Evolutionary conservation across 106 monocot species (phyloP), one percentile per base, ranked within the genome.

Genomic region (Apostasia shenzhenica): DNA sequence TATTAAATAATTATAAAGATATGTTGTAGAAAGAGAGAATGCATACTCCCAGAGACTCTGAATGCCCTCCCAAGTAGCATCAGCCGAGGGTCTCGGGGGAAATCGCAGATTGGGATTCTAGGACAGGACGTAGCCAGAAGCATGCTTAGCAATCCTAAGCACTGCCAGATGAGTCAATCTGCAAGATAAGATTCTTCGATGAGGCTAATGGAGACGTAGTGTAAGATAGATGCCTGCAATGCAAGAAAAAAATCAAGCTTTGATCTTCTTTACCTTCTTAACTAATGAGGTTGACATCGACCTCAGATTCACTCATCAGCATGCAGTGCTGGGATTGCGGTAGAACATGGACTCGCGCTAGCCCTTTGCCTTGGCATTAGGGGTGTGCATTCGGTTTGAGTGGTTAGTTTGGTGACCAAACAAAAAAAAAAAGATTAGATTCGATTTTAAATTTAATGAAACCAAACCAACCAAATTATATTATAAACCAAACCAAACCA

Each of bases 261-360:
- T 13, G 2, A n/a, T 1, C 14, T 9, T 14, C 4, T 11, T 41
- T 41, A 75, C 68, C 60, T 75, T 68, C 56, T 61, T 61, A 39
- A 26, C 26, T 26, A 26, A 80, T 75, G 67, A 81, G 54, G 1
- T 58, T 48, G 3, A 60, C 10, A 40, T 81, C 57, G 38, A 80
- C 66, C 41, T 75, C 79, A 9, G 68, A 9, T 39, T 69, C 70
- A 2, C 45, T 63, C 4, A 80, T 58, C 50, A 75, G 70, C 74
- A 80, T 80, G 56, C 81, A 6, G 76, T 76, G 9, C 81, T 81
- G 0, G 72, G 81, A 58, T 81, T 66, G 53, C 76, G 71, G 60
- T 70, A 76, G 67, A 81, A 81, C 76, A 81, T 81, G 66, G 76
- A 81, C 66, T 81, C 67, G 1, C 80, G 75, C 42, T 81, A 71